Evolutionary conservation across 805 yeast species (phyloP), one percentile per base, ranked within the genome.

Genomic region (Grigorovia jiainica): DNA sequence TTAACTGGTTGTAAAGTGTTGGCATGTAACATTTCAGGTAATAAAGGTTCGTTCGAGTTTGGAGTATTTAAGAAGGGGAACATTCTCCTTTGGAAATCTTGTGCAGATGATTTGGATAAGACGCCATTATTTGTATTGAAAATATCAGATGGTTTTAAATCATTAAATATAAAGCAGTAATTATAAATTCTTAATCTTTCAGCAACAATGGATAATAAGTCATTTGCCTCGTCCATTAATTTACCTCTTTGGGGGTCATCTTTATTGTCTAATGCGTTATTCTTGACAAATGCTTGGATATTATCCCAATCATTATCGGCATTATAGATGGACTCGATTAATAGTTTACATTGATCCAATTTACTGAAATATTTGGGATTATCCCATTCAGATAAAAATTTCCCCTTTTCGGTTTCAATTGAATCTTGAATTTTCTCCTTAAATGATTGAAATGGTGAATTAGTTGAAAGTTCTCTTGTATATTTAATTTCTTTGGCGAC

Each of bases 151-250:
- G 35, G 10, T 27, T 20, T 11, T 24, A 38, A n/a, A 41, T 25
- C 10, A 46, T 30, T 32, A 51, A 27, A 27, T 27, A 8, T 5
- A 27, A 27, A 52, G 38, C 58, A 54, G 4, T 34, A 37, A 34
- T 54, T 51, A 38, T 51, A 52, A 25, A 52, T 38, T 41, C 57
- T 48, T 31, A 48, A 23, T 32, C 56, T 48, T 43, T 54, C 50
- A 7, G 36, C 35, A n/a, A 16, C 17, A 15, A 23, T 19, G 3
- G 30, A n/a, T 7, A 33, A 19, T 3, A 17, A 15, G 9, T 30
- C 20, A 27, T 25, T 16, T 11, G 5, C 3, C 3, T 10, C 30
- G 2, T 13, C 31, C 9, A 16, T 29, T 20, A 31, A 31, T 7
- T 7, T 10, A 31, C 5, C 16, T 4, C 8, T 20, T 15, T 11